Evolutionary conservation across 257 asterid species (phyloP).

Genomic region (Datura wrightii): DNA sequence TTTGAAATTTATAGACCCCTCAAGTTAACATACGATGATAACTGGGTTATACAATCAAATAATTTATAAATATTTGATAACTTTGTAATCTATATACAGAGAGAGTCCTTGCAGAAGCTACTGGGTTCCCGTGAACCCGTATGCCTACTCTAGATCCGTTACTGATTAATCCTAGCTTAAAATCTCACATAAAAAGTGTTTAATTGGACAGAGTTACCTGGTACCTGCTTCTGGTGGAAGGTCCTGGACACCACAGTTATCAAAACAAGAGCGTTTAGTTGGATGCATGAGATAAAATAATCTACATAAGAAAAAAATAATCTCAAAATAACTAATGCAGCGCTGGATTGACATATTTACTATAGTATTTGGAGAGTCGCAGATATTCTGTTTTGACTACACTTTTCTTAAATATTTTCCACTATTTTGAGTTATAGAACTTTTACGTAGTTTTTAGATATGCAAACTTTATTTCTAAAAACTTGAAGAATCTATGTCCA

Average conservation of each 20-base stretch:
- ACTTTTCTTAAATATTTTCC: no score
- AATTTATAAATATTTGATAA: not conserved
- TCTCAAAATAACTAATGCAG: not conserved
- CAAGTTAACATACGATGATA: not conserved
- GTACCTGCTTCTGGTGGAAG: no score
- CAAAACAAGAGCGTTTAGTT: not conserved
- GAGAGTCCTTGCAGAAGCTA: no score
- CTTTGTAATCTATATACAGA: no score
- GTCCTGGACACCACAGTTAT: no score
- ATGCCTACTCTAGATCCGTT: no score
- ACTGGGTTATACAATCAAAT: no score
- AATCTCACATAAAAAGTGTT: not conserved
- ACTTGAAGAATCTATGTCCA: not conserved
- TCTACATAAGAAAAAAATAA: not conserved
- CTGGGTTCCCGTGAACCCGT: no score
- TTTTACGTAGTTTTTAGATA: not conserved
- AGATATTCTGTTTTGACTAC: no score
- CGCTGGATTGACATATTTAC: no score
- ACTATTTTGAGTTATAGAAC: not conserved
- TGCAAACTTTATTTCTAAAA: not conserved
- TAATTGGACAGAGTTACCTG: not conserved
- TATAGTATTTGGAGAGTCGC: no score
- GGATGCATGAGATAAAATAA: not conserved
- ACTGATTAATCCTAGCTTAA: no score
- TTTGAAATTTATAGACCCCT: not conserved